Base-by-base conservation (phyloP, 257 asterid genomes). In the Solanum clarkiae region DNA sequence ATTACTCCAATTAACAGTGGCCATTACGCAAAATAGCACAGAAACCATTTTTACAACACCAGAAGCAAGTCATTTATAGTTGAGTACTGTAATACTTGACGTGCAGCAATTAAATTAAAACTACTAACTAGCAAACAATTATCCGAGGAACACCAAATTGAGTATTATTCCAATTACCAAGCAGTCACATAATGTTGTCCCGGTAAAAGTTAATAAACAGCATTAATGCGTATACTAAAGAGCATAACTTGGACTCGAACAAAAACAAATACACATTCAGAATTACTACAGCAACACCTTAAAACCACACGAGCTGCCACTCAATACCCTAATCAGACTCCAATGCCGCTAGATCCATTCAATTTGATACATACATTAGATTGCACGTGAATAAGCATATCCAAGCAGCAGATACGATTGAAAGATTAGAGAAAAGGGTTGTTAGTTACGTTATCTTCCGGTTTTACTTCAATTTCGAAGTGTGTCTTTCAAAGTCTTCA, bases 381-480 rank as follows among this genome's bases (percentile, higher is more conserved):
- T 17, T 24, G 63, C 88, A 60, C 36, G 42, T 32, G 55, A 17
- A 49, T 57, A 82, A 44, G 17, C 20, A 63, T 79, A 63, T 51
- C 10, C 82, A 10, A 77, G 24, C 45, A 77, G 62, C 63, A 49
- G 14, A 44, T 68, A 65, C 15, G n/a, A 51, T 15, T 51, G 13
- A 14, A 12, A 16, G 22, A 59, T 13, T 66, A 20, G 32, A 84
- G 57, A 79, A 12, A 22, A 44, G 71, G 36, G 79, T 82, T 60
- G 68, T 57, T 60, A 40, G 36, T 29, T 92, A 95, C 98, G 66
- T 92, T 84, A 86, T 95, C 98, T 86, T 88, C 92, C 3, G 97
- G 94, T 84, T 93, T 91, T 84, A 93, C 98, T 89, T 93, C 95
- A 92, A 95, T 92, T 91, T 92, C 92, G 86, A 95, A 95, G 93